phyloP scores from a whole-genome alignment of 2,329 filamentous ascomycete species.

The Westerdykella sp. region DNA sequence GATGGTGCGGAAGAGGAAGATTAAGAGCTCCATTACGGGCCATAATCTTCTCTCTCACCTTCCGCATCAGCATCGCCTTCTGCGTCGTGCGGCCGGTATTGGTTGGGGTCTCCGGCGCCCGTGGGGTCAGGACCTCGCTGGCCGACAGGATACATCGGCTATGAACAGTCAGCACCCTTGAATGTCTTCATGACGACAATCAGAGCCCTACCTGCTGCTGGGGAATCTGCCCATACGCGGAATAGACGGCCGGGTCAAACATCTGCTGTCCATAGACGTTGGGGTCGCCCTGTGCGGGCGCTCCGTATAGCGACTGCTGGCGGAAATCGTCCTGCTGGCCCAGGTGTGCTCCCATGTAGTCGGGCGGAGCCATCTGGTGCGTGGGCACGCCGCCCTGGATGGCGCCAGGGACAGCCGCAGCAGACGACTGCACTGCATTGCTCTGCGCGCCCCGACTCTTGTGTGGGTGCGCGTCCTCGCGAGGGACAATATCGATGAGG shows the following conservation, averaged over 20 bases:
- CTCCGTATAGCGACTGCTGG: conserved; percentile 73
- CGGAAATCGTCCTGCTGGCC: conserved; percentile 63
- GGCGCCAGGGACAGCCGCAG: conserved; percentile 37
- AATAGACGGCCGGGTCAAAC: conserved; percentile 80
- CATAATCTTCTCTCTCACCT: conserved; percentile 37
- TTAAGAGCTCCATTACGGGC: conserved; percentile 12
- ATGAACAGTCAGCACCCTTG: conserved; percentile 3
- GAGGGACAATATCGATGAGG: conserved; percentile 94
- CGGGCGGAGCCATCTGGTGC: conserved; percentile 50
- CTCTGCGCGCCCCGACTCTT: conserved; percentile 53
- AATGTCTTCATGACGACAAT: neutral
- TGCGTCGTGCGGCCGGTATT: conserved; percentile 32
- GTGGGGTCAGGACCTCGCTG: conserved; percentile 35
- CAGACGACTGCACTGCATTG: conserved; percentile 34
- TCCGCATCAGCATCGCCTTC: conserved; percentile 37
- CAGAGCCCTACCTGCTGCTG: conserved; percentile 65
- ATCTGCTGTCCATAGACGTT: conserved; percentile 74
- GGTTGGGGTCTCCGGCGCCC: conserved; percentile 31
- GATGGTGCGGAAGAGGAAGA: neutral
- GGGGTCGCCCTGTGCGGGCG: conserved; percentile 68
- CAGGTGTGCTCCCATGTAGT: conserved; percentile 55
- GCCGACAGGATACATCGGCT: conserved; percentile 36
- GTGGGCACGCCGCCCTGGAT: conserved; percentile 41
- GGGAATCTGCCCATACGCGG: conserved; percentile 64
- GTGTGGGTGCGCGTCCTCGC: conserved; percentile 82